A percentile compares a stretch with the other conserved stretches of the same genome.
phyloP scores from a whole-genome alignment of 2,329 filamentous ascomycete species.

The Colletotrichum theobromicola region DNA sequence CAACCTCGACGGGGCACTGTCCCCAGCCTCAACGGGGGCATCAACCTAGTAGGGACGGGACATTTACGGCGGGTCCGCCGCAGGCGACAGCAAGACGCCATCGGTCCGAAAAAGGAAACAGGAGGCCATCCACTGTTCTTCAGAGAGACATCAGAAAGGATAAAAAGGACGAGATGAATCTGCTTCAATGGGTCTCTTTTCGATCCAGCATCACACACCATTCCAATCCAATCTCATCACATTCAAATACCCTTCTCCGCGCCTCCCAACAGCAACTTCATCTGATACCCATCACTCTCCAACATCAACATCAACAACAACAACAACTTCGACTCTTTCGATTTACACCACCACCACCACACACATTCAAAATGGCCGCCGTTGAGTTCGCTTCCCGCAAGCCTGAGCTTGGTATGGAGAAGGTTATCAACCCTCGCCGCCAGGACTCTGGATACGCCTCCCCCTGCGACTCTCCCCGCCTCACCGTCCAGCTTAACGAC shows the following conservation, averaged over 20 bases:
- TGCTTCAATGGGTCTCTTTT: neutral
- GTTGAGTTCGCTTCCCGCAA: slow-evolving; percentile 18
- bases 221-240: neutral
- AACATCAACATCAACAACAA: neutral
- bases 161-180: slow-evolving; percentile 19
- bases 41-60: slow-evolving; percentile 8
- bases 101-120: slow-evolving; percentile 19
- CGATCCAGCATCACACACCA: neutral
- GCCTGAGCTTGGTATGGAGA: slow-evolving; percentile 20
- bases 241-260: neutral
- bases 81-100: slow-evolving; percentile 12
- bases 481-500: slow-evolving; percentile 38
- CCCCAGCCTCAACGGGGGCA: slow-evolving; percentile 9
- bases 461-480: slow-evolving; percentile 17
- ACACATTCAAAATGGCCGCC: slow-evolving; percentile 14
- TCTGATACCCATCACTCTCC: neutral
- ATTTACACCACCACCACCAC: neutral
- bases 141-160: slow-evolving; percentile 8
- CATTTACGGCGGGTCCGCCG: slow-evolving; percentile 17
- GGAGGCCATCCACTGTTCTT: neutral
- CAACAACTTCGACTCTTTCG: neutral
- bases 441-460: slow-evolving; percentile 22
- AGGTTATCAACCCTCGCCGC: slow-evolving; percentile 15
- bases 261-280: neutral
- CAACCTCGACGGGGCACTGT: neutral